phyloP scores from a whole-genome alignment of 2,329 filamentous ascomycete genomes.

The Cadophora luteo-olivacea region DNA sequence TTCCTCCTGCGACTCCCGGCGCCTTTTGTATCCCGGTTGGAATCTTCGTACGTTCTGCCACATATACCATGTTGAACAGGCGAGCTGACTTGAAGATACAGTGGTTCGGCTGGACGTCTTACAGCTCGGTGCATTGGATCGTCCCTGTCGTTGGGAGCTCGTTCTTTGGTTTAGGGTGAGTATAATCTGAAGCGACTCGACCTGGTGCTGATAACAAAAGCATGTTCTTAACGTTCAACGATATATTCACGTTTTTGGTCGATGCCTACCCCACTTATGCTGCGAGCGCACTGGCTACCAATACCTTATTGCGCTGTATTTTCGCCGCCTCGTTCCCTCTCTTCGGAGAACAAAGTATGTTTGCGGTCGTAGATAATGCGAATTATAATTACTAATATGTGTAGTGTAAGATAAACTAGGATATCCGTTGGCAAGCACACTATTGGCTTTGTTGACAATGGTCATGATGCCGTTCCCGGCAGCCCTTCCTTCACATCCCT shows the following conservation, averaged over 20 bases:
- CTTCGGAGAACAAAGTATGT: background rate
- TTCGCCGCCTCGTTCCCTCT: background rate
- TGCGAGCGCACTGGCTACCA: background rate
- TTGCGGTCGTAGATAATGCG: background rate
- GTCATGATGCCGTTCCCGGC: background rate
- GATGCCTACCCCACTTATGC: background rate
- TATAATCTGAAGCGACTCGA: background rate
- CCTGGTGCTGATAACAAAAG: background rate
- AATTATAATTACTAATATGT: background rate
- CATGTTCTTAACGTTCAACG: background rate
- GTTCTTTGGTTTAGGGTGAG: background rate
- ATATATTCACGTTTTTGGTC: background rate
- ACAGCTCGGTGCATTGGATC: background rate
- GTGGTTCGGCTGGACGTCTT: background rate
- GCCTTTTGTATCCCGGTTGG: background rate
- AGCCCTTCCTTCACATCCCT: background rate
- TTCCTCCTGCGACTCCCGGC: background rate
- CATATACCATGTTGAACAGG: background rate
- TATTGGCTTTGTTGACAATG: background rate
- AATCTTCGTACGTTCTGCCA: background rate
- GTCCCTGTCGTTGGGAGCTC: too few species aligned
- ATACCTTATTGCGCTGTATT: background rate
- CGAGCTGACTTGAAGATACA: background rate
- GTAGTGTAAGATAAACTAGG: background rate
- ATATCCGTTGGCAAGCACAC: background rate